A percentile compares a stretch with the other conserved stretches of the same genome.
Evolutionary conservation across 192 early-diverging fungal genomes (phyloP).

Genomic region (Jimgerdemannia flammicorona): DNA sequence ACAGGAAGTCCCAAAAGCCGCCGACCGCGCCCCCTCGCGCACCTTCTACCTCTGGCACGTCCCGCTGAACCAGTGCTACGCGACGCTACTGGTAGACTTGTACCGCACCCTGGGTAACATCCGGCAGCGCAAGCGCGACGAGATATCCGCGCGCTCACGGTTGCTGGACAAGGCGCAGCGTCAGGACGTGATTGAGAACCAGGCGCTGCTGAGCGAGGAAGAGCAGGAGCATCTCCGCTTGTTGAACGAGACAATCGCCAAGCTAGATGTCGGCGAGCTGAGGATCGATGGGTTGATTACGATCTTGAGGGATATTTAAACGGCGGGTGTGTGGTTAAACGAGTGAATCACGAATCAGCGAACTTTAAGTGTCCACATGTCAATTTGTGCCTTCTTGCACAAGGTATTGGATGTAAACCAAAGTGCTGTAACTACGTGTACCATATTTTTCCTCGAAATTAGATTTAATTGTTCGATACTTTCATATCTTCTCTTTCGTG

Average conservation of each 20-base stretch:
- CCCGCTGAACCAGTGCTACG: conserved; percentile 43
- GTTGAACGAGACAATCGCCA: conserved; percentile 36
- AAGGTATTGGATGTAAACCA: neutral
- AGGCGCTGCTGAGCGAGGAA: conserved; percentile 38
- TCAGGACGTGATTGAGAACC: conserved; percentile 57
- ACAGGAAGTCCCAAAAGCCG: conserved; percentile 66
- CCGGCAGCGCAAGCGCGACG: conserved; percentile 46
- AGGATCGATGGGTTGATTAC: conserved; percentile 40
- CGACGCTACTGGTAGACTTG: conserved; percentile 41
- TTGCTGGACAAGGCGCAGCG: conserved; percentile 63
- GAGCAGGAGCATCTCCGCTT: conserved; percentile 45
- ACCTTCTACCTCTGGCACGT: conserved; percentile 72
- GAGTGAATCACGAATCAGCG: neutral
- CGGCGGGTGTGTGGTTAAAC: neutral
- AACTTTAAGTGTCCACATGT: neutral
- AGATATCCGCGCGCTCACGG: conserved; percentile 38
- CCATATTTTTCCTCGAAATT: neutral
- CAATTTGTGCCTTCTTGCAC: no score
- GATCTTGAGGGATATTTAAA: conserved; percentile 44
- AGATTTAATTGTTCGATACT: no score
- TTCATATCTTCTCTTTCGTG: no score
- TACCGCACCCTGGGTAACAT: conserved; percentile 59
- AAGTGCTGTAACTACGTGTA: neutral
- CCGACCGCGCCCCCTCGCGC: conserved; percentile 70
- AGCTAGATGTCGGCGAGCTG: conserved; percentile 44